Percentiles rank a stretch among this genome's conserved stretches.
Conservation (phyloP, 2,329 filamentous ascomycete genomes). For the Trichoderma simmonsii region DNA sequence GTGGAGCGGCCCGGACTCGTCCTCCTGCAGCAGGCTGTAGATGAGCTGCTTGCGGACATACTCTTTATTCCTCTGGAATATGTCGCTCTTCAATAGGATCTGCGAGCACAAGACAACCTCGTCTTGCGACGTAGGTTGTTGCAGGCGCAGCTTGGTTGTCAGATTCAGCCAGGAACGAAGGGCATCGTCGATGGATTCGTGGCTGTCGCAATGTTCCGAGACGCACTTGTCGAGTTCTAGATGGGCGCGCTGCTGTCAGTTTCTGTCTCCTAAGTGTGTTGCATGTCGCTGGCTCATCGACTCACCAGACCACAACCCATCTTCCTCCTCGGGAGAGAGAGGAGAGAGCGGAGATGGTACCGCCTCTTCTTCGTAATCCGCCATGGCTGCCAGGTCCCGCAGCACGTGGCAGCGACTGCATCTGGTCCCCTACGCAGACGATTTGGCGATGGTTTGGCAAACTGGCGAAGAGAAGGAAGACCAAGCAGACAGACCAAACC, state of each 20-base stretch:
- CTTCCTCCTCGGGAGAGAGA: constrained; percentile 70
- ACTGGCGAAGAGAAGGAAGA: not conserved
- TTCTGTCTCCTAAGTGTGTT: not conserved
- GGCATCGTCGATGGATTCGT: constrained; percentile 73
- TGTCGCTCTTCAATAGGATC: constrained; percentile 68
- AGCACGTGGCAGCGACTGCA: constrained; percentile 33
- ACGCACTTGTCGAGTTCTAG: constrained; percentile 50
- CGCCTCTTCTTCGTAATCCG: constrained; percentile 62
- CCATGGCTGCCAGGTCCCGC: constrained; percentile 43
- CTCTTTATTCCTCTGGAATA: constrained; percentile 72
- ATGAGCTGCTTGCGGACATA: constrained; percentile 93
- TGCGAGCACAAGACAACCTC: constrained; percentile 79
- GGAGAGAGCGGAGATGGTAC: constrained; percentile 43
- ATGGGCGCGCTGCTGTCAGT: not conserved
- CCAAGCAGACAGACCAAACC: not conserved
- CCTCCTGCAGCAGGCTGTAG: constrained; percentile 86
- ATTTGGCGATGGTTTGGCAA: not conserved
- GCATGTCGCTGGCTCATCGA: not conserved
- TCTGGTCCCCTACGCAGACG: constrained; percentile 28
- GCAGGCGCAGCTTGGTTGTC: constrained; percentile 71
- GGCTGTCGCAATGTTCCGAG: constrained; percentile 45
- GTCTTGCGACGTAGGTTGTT: constrained; percentile 71
- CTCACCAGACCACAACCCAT: constrained; percentile 85
- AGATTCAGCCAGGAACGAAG: constrained; percentile 81
- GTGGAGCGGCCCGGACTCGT: constrained; percentile 76